These are phyloP conservation scores for Paecilomyces fulvus DNA, from an alignment of 2,329 filamentous ascomycete genomes.

Conservation along the genomic window DNA sequence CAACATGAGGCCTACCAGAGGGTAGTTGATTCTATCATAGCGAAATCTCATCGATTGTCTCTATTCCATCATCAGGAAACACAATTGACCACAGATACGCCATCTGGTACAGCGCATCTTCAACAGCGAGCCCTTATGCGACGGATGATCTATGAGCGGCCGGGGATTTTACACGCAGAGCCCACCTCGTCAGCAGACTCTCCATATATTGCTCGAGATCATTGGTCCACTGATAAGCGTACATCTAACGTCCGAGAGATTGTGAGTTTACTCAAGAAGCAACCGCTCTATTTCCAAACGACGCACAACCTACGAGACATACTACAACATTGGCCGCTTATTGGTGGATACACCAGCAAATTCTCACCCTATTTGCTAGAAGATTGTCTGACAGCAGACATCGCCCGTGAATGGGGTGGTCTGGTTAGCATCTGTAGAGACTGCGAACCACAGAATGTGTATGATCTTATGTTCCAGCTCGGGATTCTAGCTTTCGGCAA, in stretches of 20 bases:
- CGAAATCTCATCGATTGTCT: not conserved
- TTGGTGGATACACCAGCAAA: constrained; percentile 31
- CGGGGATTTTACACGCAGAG: not conserved
- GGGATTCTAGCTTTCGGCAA: constrained; percentile 36
- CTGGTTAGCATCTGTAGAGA: constrained; percentile 31
- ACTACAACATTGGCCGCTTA: constrained; percentile 24
- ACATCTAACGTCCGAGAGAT: constrained; percentile 16
- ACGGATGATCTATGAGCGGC: not conserved
- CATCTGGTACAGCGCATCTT: not conserved
- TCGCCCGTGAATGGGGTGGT: constrained; percentile 36
- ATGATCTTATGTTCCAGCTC: constrained; percentile 39
- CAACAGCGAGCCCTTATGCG: not conserved
- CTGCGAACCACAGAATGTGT: constrained; percentile 6
- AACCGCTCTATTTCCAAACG: constrained; percentile 14
- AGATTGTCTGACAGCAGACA: constrained; percentile 31
- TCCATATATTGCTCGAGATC: constrained; percentile 5
- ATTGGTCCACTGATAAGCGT: not conserved
- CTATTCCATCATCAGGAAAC: not conserved
- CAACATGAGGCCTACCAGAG: constrained; percentile 30
- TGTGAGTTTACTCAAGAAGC: constrained; percentile 13
- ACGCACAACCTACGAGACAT: constrained; percentile 15
- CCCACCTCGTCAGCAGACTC: not conserved
- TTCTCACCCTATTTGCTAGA: constrained; percentile 28
- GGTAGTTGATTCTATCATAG: constrained; percentile 19
- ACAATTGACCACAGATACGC: not conserved